Conservation (phyloP, 345 rosid species). For the Pugionium dolabratum region DNA sequence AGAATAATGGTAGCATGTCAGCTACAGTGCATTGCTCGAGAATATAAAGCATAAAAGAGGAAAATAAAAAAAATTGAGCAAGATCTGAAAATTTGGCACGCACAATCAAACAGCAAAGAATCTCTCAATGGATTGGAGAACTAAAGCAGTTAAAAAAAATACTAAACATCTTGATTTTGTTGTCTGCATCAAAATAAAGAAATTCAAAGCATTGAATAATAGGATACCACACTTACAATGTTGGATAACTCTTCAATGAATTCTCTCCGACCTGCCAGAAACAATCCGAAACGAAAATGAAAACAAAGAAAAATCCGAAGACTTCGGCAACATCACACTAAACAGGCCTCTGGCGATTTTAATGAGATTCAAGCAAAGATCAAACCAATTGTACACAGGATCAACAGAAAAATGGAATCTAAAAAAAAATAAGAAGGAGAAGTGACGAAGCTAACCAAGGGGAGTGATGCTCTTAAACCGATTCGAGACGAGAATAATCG, state of each 20-base stretch:
- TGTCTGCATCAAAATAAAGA: neutral
- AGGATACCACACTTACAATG: conserved; percentile 51
- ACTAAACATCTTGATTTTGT: conserved; percentile 2
- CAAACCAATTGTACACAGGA: neutral
- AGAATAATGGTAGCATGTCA: conserved; percentile 35
- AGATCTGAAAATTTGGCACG: conserved; percentile 28
- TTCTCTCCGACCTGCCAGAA: conserved; percentile 58
- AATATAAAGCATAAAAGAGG: conserved; percentile 8
- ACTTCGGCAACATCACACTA: conserved; percentile 1
- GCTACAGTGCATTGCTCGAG: conserved; percentile 10
- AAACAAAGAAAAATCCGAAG: conserved; percentile 7
- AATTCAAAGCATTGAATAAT: neutral
- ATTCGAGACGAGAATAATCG: conserved; percentile 62
- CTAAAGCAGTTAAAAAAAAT: neutral
- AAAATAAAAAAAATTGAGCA: neutral
- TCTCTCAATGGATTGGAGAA: neutral
- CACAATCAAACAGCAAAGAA: conserved; percentile 14
- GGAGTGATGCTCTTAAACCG: conserved; percentile 54
- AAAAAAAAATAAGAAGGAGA: neutral
- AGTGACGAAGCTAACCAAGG: conserved; percentile 49
- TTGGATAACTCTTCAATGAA: conserved; percentile 61
- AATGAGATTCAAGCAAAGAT: conserved; percentile 19
- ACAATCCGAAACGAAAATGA: conserved; percentile 33
- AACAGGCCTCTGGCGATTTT: conserved; percentile 15
- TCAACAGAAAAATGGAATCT: neutral